Conservation (phyloP, 2,329 filamentous ascomycete species). For the Tricladium varicosporioides region DNA sequence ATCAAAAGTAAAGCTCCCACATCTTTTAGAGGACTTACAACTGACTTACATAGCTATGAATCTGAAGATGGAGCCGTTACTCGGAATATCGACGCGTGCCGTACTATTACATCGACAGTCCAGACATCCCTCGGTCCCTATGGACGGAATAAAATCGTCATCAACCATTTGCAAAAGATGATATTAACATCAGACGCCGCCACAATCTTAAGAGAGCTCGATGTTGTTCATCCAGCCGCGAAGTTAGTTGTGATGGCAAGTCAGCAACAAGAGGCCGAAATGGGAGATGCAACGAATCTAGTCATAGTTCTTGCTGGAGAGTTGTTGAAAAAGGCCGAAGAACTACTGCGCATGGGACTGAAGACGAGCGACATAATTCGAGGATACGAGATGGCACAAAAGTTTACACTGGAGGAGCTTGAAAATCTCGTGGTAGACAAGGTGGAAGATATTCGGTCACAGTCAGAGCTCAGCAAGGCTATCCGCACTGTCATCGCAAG, state of each 20-base stretch:
- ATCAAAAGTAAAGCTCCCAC: constrained; percentile 67
- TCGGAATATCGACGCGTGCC: constrained; percentile 97
- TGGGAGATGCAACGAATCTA: constrained; percentile 97
- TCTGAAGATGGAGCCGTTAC: constrained; percentile 98
- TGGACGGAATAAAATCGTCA: constrained; percentile 98
- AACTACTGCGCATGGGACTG: constrained; percentile 91
- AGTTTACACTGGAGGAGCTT: constrained; percentile 78
- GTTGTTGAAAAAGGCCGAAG: constrained; percentile 94
- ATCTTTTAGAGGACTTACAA: constrained; percentile 1
- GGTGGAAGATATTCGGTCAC: constrained; percentile 77
- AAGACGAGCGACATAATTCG: constrained; percentile 98
- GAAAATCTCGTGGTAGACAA: constrained; percentile 91
- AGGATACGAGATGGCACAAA: constrained; percentile 93
- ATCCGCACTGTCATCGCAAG: constrained; percentile 93
- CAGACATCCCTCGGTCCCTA: constrained; percentile 96
- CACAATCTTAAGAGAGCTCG: constrained; percentile 94
- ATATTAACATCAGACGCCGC: constrained; percentile 97
- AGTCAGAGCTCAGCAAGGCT: constrained; percentile 87
- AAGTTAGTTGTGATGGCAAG: constrained; percentile 98
- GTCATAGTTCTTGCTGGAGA: constrained; percentile 96
- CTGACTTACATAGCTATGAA: constrained; percentile 71
- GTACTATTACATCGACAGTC: constrained; percentile 91
- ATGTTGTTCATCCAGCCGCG: constrained; percentile 96
- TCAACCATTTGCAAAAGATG: constrained; percentile 99
- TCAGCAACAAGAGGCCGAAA: constrained; percentile 98